These are phyloP conservation scores for Colletotrichum sp. DNA, from an alignment of 2,329 filamentous ascomycete genomes.

Conservation along the genomic window DNA sequence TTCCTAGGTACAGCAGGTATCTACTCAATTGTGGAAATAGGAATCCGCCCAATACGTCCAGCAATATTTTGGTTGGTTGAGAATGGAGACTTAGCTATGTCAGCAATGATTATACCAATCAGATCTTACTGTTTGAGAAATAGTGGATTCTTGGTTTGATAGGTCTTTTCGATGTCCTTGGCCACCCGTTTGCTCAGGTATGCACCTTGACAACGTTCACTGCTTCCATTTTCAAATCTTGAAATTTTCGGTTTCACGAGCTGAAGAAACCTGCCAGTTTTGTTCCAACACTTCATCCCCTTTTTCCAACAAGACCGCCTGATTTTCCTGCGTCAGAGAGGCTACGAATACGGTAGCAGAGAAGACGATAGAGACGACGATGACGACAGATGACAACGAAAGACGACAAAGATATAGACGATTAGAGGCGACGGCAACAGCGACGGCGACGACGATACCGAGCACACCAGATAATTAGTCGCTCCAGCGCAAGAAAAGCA, in stretches of 20 bases:
- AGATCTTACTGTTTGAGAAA: background rate
- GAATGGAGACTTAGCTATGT: background rate
- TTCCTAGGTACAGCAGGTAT: too few relatives aligned
- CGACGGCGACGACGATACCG: background rate
- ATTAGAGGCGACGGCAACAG: background rate
- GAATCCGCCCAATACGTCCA: background rate
- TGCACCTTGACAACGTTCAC: background rate
- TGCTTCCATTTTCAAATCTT: background rate
- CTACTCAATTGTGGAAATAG: background rate
- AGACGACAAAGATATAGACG: background rate
- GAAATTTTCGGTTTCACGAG: background rate
- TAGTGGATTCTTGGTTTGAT: background rate
- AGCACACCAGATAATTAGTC: fast-evolving
- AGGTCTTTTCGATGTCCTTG: background rate
- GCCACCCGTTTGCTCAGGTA: background rate
- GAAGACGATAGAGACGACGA: background rate
- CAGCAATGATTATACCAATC: background rate
- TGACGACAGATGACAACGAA: background rate
- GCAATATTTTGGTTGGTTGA: background rate
- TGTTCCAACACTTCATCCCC: background rate
- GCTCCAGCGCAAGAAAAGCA: fast-evolving
- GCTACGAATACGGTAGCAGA: background rate
- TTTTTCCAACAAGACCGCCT: background rate
- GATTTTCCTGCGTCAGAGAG: too few relatives aligned
- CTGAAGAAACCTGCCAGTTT: fast-evolving